Base-by-base conservation (phyloP, 768 basidiomycete species). In the Rhizopogon vinicolor region DNA sequence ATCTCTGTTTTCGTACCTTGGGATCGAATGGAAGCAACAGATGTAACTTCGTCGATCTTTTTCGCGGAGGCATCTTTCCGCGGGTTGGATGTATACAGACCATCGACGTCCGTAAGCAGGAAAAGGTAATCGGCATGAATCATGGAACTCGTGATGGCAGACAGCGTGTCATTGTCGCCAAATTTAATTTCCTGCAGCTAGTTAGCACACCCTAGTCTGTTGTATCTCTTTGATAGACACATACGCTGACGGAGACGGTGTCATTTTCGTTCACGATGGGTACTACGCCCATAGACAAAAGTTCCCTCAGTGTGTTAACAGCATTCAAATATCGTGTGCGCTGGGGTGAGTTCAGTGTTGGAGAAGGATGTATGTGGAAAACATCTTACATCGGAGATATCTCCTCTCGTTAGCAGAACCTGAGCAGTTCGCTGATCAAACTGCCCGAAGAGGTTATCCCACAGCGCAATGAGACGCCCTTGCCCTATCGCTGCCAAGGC, bases 261-360 rank as follows among this genome's bases (percentile, higher is more conserved):
- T 99, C 97, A 63, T 99, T 99, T 71, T 99, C 97, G 70, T 99
- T 99, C 53, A 99, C 94, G 59, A 99, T 98, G 3, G 97, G 97
- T 1, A 99, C 85, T 0, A 98, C 92, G 14, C 95, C 96, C 87
- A 98, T 90, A 3, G 83, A 83, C 28, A 99, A 73, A 10, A 99
- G 77, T 63, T 98, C 93, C 37, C 87, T 87, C 69, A 99, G 82
- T 0, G 97, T 98, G 63, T 97, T 98, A 54, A 93, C 91, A 0
- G 96, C 97, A 67, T 99, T 99, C 54, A 98, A 72, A 67, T 98
- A 99, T 58, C 97, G 81, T 10, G 94, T 96, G 41, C 95, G 80
- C 96, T 98, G 65, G 16, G 48, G 51, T 55, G 42, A 51, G 46
- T 39, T 58, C 33, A 64, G 33, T 52, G 48, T 48, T 25, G 14